Evolutionary conservation across 495 filamentous ascomycete species (phyloP), one percentile per base, ranked within the genome.

Genomic region (Geoglossum glabrum): DNA sequence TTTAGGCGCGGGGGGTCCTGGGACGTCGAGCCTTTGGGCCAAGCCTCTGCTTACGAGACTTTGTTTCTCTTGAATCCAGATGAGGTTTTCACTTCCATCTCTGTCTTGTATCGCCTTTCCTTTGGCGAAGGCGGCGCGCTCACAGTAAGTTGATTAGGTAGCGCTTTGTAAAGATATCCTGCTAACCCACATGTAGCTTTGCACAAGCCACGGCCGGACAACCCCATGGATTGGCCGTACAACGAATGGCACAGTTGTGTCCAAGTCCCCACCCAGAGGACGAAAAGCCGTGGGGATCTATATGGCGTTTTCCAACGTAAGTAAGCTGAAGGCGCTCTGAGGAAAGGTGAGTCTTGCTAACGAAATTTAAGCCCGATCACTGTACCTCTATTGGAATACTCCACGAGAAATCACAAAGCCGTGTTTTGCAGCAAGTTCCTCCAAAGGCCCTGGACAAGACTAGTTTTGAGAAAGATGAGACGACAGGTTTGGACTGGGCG

Each of bases 201-300:
- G 19, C n/a, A 58, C 56, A 33, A 27, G 38, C 17, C 43, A 25
- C 13, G 56, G 56, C 3, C 56, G 56, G 30, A 49, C 43, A 17
- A 46, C 56, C 19, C 40, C 56, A n/a, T 58, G 56, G 56, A 43
- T 58, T 52, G 56, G 56, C 43, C 30, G 26, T 49, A 11, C 43
- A 26, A 26, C 36, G 2, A 25, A 13, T 28, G 49, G 47, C 3
- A 47, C 1, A 36, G 40, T 26, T 8, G 17, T 56, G 4, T 11
- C 23, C 25, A 56, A 56, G 54, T 7, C 40, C 13, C 54, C 43
- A 17, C 56, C 56, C 27, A 30, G 10, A 23, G 56, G 56, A 21
- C 56, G 56, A 28, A 43, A 49, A 47, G 56, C 34, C 25, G 43
- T 58, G 13, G 56, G 56, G 21, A 47, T 58, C 23, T 58, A 58